These are phyloP conservation scores for Angophora floribunda DNA, from an alignment of 345 rosid species.

Conservation along the genomic window DNA sequence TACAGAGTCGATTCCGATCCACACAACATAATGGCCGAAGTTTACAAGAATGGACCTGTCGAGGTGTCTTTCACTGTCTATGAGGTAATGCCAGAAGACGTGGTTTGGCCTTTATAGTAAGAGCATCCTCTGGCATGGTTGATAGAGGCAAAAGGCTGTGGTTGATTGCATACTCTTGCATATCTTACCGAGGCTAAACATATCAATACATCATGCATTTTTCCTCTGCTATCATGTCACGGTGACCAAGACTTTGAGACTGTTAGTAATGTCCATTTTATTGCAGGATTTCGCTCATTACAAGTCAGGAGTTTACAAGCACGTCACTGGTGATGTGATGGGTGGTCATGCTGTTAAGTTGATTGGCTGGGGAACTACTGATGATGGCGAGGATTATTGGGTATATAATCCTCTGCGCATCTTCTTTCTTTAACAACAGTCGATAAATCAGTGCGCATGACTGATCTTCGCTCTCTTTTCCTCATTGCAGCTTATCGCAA, in stretches of 20 bases:
- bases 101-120: neutral
- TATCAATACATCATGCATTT: neutral
- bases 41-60: conserved; percentile 84
- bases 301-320: conserved; percentile 88
- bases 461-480: neutral
- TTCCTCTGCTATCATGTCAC: neutral
- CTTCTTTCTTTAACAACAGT: neutral
- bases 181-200: neutral
- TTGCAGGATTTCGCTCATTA: conserved; percentile 91
- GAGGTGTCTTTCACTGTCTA: conserved; percentile 88
- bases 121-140: neutral
- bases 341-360: conserved; percentile 98
- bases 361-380: conserved; percentile 93
- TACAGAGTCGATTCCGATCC: conserved; percentile 67
- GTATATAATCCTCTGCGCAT: conserved; percentile 15
- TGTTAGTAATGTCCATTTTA: neutral
- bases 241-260: neutral
- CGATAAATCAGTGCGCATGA: neutral
- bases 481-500: conserved; percentile 72
- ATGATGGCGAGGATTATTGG: conserved; percentile 89
- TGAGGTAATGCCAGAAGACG: conserved; percentile 42
- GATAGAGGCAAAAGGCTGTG: neutral
- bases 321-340: conserved; percentile 55
- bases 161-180: neutral
- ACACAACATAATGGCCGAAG: conserved; percentile 71